Evolutionary conservation across 768 basidiomycete species (phyloP).

Genomic region (Amanita thiersii): DNA sequence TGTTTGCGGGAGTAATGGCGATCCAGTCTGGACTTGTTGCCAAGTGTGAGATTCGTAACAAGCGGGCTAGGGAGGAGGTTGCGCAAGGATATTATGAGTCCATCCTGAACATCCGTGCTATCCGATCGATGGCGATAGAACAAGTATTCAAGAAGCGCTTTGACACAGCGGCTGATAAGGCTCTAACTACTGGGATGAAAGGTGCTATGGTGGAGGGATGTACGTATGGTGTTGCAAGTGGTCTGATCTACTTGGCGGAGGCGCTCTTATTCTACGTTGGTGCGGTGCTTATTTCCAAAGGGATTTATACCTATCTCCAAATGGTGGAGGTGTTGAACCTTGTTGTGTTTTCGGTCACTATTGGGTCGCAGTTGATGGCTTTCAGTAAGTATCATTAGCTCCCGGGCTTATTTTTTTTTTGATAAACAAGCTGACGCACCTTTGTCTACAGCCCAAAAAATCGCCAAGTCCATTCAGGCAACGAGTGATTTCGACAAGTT

Average conservation of each 20-base stretch:
- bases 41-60: constrained; percentile 70
- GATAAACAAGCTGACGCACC: constrained; percentile 1
- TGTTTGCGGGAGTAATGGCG: constrained; percentile 71
- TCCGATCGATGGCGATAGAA: constrained; percentile 84
- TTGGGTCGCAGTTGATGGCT: constrained; percentile 85
- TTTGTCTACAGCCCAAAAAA: constrained; percentile 46
- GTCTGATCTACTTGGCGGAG: constrained; percentile 83
- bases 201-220: constrained; percentile 88
- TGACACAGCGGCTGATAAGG: constrained; percentile 48
- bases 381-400: constrained; percentile 59
- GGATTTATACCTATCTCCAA: constrained; percentile 77
- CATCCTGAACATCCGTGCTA: constrained; percentile 77
- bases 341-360: constrained; percentile 89
- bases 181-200: constrained; percentile 58
- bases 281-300: constrained; percentile 73
- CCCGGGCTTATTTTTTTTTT: constrained; percentile 5
- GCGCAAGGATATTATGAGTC: constrained; percentile 80
- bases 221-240: constrained; percentile 72
- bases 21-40: constrained; percentile 67
- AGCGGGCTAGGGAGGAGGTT: constrained; percentile 79
- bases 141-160: constrained; percentile 63
- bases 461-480: constrained; percentile 83
- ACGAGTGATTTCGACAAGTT: constrained; percentile 72
- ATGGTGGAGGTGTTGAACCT: constrained; percentile 90
- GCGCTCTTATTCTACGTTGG: constrained; percentile 90